These are phyloP conservation scores for Xylaria palmicola DNA, from an alignment of 495 filamentous ascomycete species.

Conservation along the genomic window DNA sequence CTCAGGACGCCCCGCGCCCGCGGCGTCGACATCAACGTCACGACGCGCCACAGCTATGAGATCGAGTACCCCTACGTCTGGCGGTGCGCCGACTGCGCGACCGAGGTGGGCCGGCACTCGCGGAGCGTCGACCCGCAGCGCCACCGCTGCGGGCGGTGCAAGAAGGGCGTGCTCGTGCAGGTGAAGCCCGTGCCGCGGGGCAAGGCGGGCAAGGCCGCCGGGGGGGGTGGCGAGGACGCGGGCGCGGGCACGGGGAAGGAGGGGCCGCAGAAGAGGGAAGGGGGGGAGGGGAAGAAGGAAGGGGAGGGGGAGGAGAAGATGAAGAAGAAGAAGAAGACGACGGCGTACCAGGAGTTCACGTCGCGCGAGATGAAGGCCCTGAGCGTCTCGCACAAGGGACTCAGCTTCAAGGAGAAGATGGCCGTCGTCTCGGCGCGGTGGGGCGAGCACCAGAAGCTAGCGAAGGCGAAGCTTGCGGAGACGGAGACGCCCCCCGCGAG, in stretches of 20 bases:
- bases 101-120: constrained; percentile 74
- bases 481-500: neutral
- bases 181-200: constrained; percentile 72
- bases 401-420: constrained; percentile 61
- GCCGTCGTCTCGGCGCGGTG: constrained; percentile 47
- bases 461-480: constrained; percentile 12
- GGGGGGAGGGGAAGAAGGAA: neutral
- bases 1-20: constrained; percentile 4
- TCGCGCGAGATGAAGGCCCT: constrained; percentile 53
- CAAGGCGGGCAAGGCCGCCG: neutral
- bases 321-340: constrained; percentile 39
- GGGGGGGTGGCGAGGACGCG: no score
- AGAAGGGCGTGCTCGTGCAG: constrained; percentile 66
- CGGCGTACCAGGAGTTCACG: constrained; percentile 65
- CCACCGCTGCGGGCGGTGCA: constrained; percentile 71
- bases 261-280: neutral
- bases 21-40: constrained; percentile 60
- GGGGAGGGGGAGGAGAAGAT: neutral
- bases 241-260: neutral
- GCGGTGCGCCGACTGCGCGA: constrained; percentile 67
- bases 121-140: constrained; percentile 70
- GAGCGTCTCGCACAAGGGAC: constrained; percentile 47
- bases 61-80: constrained; percentile 91
- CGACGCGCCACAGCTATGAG: constrained; percentile 81
- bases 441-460: constrained; percentile 5